Evolutionary conservation across 2,329 filamentous ascomycete genomes (phyloP), one percentile per base, ranked within the genome.

Genomic region (Pezicula rhizophila): DNA sequence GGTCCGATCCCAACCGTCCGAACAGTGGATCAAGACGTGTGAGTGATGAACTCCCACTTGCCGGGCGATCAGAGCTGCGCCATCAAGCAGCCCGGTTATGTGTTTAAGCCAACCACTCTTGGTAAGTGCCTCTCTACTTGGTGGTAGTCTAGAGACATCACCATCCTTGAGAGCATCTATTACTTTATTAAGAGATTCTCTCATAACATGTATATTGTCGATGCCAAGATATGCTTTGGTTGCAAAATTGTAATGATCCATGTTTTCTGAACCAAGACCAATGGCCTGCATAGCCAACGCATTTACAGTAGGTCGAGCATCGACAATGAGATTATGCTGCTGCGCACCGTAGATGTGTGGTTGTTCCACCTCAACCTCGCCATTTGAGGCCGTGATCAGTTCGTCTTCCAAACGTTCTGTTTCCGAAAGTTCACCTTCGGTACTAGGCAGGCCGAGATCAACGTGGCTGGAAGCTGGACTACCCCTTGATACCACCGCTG

Each of bases 151-250:
- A 1, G 89, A 87, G 25, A 96, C 78, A 65, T 99, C 93, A 2
- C 90, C 89, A 58, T 97, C 92, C 64, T 95, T 96, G 61, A 99
- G 73, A 3, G 89, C 86, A 54, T 95, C 91, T 46, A 96, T 76
- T 17, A 99, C 87, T 57, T 85, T 92, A 58, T 86, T 84, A 31
- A 99, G 74, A 2, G 92, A 97, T 53, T 87, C 86, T 49, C 93
- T 80, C 93, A 99, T 99, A 53, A 96, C 90, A 63, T 99, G 93
- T 52, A 99, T 97, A 65, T 99, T 99, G 66, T 95, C 92, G 61
- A 99, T 99, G 54, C 89, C 93, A 48, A 99, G 78, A 64, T 95
- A 99, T 26, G 86, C 85, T 68, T 96, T 96, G 51, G 85, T 85
- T 14, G 90, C 89, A 61, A 91, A 92, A 53, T 86, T 89, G 71